phyloP scores from a whole-genome alignment of 345 rosid species.

The Abelmoschus esculentus region DNA sequence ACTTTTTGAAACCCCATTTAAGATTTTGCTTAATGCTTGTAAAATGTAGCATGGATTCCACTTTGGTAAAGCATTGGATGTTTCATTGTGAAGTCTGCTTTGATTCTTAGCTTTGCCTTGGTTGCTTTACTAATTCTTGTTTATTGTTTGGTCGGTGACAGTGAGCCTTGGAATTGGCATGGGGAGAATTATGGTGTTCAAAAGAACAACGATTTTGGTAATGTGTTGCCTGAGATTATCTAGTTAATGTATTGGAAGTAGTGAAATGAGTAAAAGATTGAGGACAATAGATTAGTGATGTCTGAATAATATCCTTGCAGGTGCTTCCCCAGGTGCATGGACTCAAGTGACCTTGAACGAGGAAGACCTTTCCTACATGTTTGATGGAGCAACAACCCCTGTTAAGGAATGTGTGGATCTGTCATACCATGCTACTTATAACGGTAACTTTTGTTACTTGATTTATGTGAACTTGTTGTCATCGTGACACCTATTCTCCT shows the following conservation, averaged over 20 bases:
- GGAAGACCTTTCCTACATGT: constrained; percentile 80
- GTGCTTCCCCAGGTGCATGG: constrained; percentile 15
- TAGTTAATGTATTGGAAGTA: not conserved
- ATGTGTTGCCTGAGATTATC: constrained; percentile 1
- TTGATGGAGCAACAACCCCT: constrained; percentile 77
- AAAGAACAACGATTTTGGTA: constrained; percentile 34
- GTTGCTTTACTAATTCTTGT: not conserved
- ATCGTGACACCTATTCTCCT: constrained; percentile 12
- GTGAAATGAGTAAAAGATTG: not conserved
- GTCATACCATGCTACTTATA: constrained; percentile 40
- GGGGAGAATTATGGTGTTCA: constrained; percentile 22
- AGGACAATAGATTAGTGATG: not conserved
- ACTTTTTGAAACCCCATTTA: not conserved
- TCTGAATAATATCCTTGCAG: not conserved
- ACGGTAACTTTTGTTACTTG: constrained; percentile 28
- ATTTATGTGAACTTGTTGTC: not conserved
- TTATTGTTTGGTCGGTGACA: constrained; percentile 20
- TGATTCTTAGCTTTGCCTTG: not conserved
- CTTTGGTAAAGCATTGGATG: not conserved
- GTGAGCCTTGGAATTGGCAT: constrained; percentile 37
- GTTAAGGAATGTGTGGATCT: constrained; percentile 77
- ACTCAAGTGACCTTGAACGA: constrained; percentile 57
- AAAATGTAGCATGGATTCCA: not conserved
- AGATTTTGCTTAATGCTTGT: constrained; percentile 4
- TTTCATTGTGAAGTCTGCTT: not conserved